Percentiles rank a stretch among this genome's conserved stretches.
phyloP scores from a whole-genome alignment of 495 filamentous ascomycete species.

The Hyaloscypha finlandica region DNA sequence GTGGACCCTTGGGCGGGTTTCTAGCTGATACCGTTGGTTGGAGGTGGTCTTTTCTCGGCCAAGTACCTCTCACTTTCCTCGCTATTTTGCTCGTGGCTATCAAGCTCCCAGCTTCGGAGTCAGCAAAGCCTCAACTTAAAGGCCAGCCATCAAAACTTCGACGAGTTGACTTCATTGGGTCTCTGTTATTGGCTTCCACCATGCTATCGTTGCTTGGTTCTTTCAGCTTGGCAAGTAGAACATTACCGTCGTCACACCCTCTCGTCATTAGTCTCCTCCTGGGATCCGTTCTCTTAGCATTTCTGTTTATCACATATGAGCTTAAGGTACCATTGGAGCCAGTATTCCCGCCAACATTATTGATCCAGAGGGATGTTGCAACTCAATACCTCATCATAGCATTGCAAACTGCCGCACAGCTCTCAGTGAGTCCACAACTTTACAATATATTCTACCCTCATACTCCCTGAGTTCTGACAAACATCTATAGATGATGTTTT shows the following conservation, averaged over 20 bases:
- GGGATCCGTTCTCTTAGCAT: constrained; percentile 38
- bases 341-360: constrained; percentile 60
- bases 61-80: constrained; percentile 16
- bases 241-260: constrained; percentile 35
- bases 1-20: constrained; percentile 65
- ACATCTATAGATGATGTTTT: constrained; percentile 49
- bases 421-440: constrained; percentile 44
- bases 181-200: constrained; percentile 44
- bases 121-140: not conserved
- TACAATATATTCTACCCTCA: constrained; percentile 12
- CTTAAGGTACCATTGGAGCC: constrained; percentile 55
- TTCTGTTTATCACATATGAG: constrained; percentile 47
- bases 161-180: constrained; percentile 39
- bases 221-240: not conserved
- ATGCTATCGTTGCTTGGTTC: not conserved
- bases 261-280: constrained; percentile 41
- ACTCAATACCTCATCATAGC: constrained; percentile 54
- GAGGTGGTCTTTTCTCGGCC: constrained; percentile 44
- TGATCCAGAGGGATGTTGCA: constrained; percentile 55
- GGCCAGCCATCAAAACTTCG: constrained; percentile 12
- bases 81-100: constrained; percentile 16
- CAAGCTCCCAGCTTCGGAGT: constrained; percentile 6
- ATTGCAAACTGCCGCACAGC: constrained; percentile 58
- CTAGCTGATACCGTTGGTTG: constrained; percentile 67
- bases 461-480: constrained; percentile 8